Conservation (phyloP, 169 alveolate genomes). For the Eimeria acervulina region DNA sequence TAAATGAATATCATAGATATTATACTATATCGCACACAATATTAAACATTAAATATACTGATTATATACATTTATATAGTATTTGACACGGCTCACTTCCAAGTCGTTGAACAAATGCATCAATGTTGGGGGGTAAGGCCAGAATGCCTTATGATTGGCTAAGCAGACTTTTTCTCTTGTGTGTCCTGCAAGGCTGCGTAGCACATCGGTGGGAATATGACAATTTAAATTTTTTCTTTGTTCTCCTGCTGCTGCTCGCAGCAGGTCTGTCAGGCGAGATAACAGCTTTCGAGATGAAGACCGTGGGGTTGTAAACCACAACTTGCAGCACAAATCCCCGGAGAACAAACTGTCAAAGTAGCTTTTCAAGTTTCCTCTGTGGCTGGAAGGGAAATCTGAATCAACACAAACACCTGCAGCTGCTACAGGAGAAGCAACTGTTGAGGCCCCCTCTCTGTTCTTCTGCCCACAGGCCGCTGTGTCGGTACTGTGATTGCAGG, state of each 20-base stretch:
- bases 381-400: too few relatives aligned
- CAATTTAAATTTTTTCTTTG: not conserved
- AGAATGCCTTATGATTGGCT: not conserved
- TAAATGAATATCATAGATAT: too few relatives aligned
- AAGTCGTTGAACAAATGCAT: not conserved
- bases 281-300: not conserved
- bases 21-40: too few relatives aligned
- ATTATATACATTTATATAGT: not conserved
- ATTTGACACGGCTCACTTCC: not conserved
- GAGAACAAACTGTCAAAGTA: not conserved
- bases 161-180: not conserved
- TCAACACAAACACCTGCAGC: too few relatives aligned
- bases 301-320: not conserved
- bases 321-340: constrained; percentile 6
- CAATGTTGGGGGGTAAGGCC: constrained; percentile 32
- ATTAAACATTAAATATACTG: too few relatives aligned
- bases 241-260: not conserved
- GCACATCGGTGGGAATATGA: not conserved
- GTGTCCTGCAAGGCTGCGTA: not conserved
- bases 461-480: not conserved
- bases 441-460: not conserved
- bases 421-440: not conserved
- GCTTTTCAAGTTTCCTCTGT: not conserved
- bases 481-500: not conserved
- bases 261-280: not conserved